A percentile compares a stretch with the other conserved stretches of the same genome.
Conservation (phyloP, 2,329 filamentous ascomycete genomes). For the Ceratocystis destructans region DNA sequence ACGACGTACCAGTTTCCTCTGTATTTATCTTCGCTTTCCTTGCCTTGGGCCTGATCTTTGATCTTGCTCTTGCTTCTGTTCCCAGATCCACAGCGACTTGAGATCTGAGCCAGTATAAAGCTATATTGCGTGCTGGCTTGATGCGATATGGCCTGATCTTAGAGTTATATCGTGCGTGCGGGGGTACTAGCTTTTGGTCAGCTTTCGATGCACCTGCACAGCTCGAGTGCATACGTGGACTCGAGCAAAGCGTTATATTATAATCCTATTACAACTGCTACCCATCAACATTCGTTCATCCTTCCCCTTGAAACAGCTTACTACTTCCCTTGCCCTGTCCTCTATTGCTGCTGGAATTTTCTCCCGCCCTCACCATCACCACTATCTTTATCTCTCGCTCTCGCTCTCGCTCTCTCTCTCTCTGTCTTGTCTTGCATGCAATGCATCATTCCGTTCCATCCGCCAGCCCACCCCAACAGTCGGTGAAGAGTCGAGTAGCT, state of each 20-base stretch:
- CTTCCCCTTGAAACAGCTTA: too few relatives aligned
- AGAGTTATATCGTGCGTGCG: neutral
- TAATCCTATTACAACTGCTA: too few relatives aligned
- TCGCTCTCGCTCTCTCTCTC: neutral
- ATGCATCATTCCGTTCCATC: neutral
- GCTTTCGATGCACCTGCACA: neutral
- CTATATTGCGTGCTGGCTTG: neutral
- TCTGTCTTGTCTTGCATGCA: neutral
- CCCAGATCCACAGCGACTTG: neutral
- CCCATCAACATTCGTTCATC: too few relatives aligned
- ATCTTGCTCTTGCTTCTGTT: neutral
- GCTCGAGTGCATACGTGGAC: too few relatives aligned
- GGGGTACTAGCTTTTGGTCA: too few relatives aligned
- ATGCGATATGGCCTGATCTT: neutral
- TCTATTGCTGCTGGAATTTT: neutral
- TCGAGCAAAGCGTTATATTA: too few relatives aligned
- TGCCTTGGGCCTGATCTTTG: neutral
- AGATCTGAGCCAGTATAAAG: neutral
- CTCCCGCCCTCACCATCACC: neutral
- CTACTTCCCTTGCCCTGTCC: neutral
- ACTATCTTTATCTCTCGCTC: neutral
- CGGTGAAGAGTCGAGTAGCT: neutral
- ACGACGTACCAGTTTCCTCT: neutral
- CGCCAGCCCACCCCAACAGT: neutral
- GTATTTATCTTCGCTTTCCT: too few relatives aligned